These are phyloP conservation scores for Imleria badia DNA, from an alignment of 768 basidiomycete species.

Conservation along the genomic window DNA sequence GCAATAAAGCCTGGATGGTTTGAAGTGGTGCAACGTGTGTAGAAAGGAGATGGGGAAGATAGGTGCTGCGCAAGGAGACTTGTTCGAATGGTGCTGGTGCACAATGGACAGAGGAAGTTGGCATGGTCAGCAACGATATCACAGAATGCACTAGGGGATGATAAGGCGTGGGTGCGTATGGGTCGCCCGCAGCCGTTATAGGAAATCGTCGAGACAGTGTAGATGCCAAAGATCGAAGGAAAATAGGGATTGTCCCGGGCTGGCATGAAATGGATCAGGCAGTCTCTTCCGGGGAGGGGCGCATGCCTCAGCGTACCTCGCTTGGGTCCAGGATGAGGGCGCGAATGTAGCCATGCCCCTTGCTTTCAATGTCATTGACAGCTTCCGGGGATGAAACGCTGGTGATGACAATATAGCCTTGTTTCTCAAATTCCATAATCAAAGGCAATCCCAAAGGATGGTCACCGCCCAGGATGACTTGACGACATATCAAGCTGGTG, in stretches of 20 bases:
- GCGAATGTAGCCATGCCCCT: slow-evolving; percentile 72
- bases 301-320: slow-evolving; percentile 48
- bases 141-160: slow-evolving; percentile 76
- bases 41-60: slow-evolving; percentile 69
- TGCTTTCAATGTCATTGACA: slow-evolving; percentile 61
- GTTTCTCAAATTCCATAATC: slow-evolving; percentile 69
- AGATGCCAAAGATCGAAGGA: slow-evolving; percentile 78
- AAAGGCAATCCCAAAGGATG: slow-evolving; percentile 68
- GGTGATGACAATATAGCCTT: slow-evolving; percentile 80
- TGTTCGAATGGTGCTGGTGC: slow-evolving; percentile 67
- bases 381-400: slow-evolving; percentile 72
- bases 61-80: slow-evolving; percentile 58
- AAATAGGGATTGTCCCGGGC: slow-evolving; percentile 71
- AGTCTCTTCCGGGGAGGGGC: not conserved
- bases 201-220: slow-evolving; percentile 83
- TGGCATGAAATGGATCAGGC: slow-evolving; percentile 30
- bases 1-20: slow-evolving; percentile 72
- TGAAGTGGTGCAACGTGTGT: slow-evolving; percentile 79
- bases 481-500: slow-evolving; percentile 2
- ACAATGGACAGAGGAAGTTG: slow-evolving; percentile 36
- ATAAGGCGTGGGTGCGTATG: slow-evolving; percentile 63
- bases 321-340: slow-evolving; percentile 79
- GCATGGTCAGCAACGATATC: slow-evolving; percentile 70
- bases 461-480: slow-evolving; percentile 84
- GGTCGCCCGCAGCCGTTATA: slow-evolving; percentile 75